Evolutionary conservation across 2,329 filamentous ascomycete species (phyloP).

Genomic region (Cercospora zeae-maydis): DNA sequence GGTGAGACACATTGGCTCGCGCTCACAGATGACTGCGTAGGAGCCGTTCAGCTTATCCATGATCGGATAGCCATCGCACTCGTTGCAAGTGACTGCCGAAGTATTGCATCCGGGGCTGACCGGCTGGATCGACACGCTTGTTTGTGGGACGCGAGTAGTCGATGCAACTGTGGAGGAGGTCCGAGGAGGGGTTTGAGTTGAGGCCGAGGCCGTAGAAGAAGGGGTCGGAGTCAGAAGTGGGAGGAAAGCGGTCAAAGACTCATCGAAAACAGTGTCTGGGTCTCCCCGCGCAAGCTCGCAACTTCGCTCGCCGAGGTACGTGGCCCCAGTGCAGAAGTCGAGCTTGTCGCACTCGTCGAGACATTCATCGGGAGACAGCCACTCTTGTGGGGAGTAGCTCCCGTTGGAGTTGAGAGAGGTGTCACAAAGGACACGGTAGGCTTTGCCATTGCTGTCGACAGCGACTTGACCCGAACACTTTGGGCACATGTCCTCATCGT

Average conservation of each 20-base stretch:
- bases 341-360: conserved; percentile 24
- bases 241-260: conserved; percentile 29
- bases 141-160: background rate
- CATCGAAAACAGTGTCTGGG: conserved; percentile 10
- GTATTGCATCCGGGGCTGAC: conserved; percentile 20
- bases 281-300: conserved; percentile 28
- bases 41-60: conserved; percentile 27
- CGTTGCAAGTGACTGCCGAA: conserved; percentile 24
- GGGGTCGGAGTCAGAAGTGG: conserved; percentile 19
- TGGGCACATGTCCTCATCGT: conserved; percentile 25
- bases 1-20: conserved; percentile 25
- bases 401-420: conserved; percentile 17
- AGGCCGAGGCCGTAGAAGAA: background rate
- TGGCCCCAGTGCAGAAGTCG: conserved; percentile 26
- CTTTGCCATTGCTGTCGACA: conserved; percentile 12
- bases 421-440: conserved; percentile 23
- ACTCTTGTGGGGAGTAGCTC: conserved; percentile 24
- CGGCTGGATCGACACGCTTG: conserved; percentile 22
- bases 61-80: conserved; percentile 22
- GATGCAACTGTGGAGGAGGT: conserved; percentile 10
- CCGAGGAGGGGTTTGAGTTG: background rate
- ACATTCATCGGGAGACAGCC: conserved; percentile 22
- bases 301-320: conserved; percentile 24
- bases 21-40: conserved; percentile 27
- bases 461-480: conserved; percentile 23